These are phyloP conservation scores for Penicillium atrosanguineum DNA, from an alignment of 495 filamentous ascomycete species.

Conservation along the genomic window DNA sequence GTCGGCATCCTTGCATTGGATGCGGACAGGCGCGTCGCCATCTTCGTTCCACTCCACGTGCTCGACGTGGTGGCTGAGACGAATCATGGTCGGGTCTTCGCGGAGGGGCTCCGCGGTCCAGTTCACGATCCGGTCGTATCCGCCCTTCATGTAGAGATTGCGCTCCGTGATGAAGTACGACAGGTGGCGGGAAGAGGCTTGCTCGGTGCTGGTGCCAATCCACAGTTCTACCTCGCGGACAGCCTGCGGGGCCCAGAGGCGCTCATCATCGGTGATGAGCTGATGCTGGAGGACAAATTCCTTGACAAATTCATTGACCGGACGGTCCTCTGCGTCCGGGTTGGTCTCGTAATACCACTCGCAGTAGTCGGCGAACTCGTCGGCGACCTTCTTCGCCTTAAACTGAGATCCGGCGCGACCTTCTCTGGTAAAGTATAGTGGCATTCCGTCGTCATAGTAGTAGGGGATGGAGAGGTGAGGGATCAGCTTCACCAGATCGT, in stretches of 20 bases:
- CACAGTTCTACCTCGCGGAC: conserved; percentile 24
- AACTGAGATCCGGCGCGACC: conserved; percentile 25
- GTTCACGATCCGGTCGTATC: conserved; percentile 26
- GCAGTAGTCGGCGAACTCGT: conserved; percentile 26
- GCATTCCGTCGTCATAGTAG: conserved; percentile 24
- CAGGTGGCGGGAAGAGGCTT: conserved; percentile 25
- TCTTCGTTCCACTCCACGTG: conserved; percentile 20
- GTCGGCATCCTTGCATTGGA: conserved; percentile 16
- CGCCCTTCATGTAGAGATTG: conserved; percentile 27
- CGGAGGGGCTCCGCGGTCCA: conserved; percentile 19
- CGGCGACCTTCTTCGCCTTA: conserved; percentile 27
- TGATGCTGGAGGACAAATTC: conserved; percentile 22
- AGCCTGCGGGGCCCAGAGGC: conserved; percentile 24
- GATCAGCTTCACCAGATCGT: conserved; percentile 24
- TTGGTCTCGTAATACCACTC: conserved; percentile 26
- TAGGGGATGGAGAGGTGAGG: conserved; percentile 19
- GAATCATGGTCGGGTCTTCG: conserved; percentile 10
- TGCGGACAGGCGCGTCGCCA: conserved; percentile 6
- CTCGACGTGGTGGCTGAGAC: conserved; percentile 20
- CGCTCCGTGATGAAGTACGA: conserved; percentile 27
- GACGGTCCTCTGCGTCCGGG: conserved; percentile 21
- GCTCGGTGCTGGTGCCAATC: conserved; percentile 19
- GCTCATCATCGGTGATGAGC: conserved; percentile 25
- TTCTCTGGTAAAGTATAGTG: conserved; percentile 22
- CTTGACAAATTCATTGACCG: conserved; percentile 21